These are phyloP conservation scores for Trichoderma hamatum DNA, from an alignment of 2,329 filamentous ascomycete species.

Conservation along the genomic window DNA sequence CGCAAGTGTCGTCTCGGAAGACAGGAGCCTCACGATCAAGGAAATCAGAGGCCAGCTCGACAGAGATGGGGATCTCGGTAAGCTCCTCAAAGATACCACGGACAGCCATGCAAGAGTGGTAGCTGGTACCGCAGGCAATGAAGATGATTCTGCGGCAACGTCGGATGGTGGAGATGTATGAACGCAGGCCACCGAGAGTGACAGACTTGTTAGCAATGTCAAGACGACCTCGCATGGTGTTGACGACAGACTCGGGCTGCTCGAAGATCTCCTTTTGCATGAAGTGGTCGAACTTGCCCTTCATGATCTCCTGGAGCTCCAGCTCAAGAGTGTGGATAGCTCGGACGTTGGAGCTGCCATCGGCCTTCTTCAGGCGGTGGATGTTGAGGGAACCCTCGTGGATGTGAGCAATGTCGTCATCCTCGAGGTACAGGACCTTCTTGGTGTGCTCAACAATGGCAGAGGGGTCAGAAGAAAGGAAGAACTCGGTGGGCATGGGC, in stretches of 20 bases:
- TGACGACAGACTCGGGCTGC: conserved; percentile 98
- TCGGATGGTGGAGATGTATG: conserved; percentile 95
- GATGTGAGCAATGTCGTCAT: conserved; percentile 99
- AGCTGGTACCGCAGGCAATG: conserved; percentile 97
- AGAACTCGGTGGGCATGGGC: conserved; percentile 98
- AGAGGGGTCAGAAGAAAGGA: conserved; percentile 97
- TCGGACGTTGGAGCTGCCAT: conserved; percentile 94
- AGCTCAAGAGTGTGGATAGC: conserved; percentile 98
- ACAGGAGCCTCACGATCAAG: conserved; percentile 94
- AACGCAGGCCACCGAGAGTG: conserved; percentile 91
- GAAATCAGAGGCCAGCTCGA: conserved; percentile 97
- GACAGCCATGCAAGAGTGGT: conserved; percentile 99
- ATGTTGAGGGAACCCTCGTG: conserved; percentile 99
- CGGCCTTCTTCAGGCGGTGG: conserved; percentile 94
- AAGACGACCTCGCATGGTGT: conserved; percentile 99
- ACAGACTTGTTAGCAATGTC: conserved; percentile 93
- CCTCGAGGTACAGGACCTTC: conserved; percentile 99
- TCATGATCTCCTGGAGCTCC: conserved; percentile 99
- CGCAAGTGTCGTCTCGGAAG: conserved; percentile 98
- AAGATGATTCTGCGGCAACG: conserved; percentile 98
- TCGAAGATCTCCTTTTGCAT: conserved; percentile 99
- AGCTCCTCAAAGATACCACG: conserved; percentile 97
- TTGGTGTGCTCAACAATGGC: conserved; percentile 99
- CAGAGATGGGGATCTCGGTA: conserved; percentile 95
- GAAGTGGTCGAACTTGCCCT: conserved; percentile 99